phyloP scores from a whole-genome alignment of 2,329 filamentous ascomycete genomes.

The Aspergillus sp. region DNA sequence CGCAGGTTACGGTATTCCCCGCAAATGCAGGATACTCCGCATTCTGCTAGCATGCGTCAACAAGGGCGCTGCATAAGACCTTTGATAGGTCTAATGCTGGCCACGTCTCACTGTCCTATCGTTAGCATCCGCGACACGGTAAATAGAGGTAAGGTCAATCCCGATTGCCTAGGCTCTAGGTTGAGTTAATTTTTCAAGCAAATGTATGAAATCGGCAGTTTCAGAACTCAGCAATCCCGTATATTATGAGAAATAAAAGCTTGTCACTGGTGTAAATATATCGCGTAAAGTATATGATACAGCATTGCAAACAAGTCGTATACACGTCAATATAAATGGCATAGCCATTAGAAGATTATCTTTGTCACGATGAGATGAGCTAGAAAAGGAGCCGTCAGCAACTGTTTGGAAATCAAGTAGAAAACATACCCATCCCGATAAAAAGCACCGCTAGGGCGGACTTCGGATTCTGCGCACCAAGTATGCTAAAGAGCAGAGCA shows the following conservation, averaged over 20 bases:
- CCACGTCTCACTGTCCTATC: too few species aligned
- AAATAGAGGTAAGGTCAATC: too few species aligned
- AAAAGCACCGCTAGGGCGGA: conserved; percentile 16
- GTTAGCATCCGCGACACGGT: too few species aligned
- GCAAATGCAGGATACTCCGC: too few species aligned
- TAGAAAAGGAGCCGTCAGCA: not conserved
- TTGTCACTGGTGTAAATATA: not conserved
- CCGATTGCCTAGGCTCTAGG: not conserved
- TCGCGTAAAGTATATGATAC: not conserved
- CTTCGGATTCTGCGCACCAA: conserved; percentile 18
- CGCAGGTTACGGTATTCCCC: too few species aligned
- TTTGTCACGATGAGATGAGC: conserved; percentile 2
- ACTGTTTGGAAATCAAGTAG: not conserved
- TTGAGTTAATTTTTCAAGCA: not conserved
- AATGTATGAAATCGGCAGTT: not conserved
- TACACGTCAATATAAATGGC: not conserved
- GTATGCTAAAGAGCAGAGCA: conserved; percentile 17
- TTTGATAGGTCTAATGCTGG: too few species aligned
- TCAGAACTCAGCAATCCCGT: not conserved
- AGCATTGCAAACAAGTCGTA: not conserved
- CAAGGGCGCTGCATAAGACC: too few species aligned
- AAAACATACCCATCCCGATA: conserved; percentile 7
- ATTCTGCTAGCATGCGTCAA: too few species aligned
- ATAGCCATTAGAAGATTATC: not conserved
- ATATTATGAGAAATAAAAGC: too few species aligned